Base-by-base conservation (phyloP, 2,329 filamentous ascomycete species). In the Rugonectria rugulosa region DNA sequence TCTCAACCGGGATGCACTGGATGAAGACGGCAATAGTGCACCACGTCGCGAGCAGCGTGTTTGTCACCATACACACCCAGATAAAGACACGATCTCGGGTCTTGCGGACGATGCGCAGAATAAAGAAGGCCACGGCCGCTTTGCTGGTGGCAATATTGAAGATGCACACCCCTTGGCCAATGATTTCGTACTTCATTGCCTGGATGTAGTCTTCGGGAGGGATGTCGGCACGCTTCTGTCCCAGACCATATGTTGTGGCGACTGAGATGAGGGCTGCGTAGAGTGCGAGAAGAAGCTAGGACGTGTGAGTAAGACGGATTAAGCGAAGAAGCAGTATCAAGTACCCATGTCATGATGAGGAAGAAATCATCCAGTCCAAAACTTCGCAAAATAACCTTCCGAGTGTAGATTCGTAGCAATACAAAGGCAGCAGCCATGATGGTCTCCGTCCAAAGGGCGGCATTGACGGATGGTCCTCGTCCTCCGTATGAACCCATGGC, bases 31-130 rank as follows among this genome's bases (percentile, higher is more conserved):
- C 24, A 19, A 48, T 48, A 14, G 32, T 48, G 34, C 32, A 37
- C 32, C 32, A 48, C 1, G 23, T 37, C 1, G 17, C n/a, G 12
- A 48, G 34, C 11, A 48, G 26, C 1, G 36, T 17, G 23, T 20
- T 48, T 12, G 21, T 27, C 21, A 38, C 11, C 15, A 48, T 23
- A 11, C 32, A 71, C 12, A 63, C 58, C 69, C 69, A 72, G 32
- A 72, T 56, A 17, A 67, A 21, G 8, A 45, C 42, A 37, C 55
- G 59, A 58, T 68, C 66, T 53, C 62, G 62, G 14, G 44, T 51
- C 15, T 66, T 60, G 10, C 49, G 50, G 17, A 69, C 58, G 40
- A 70, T 61, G 29, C 70, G 70, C 31, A 71, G 59, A 15, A 72
- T 56, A 20, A 62, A 54, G 42, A 62, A 54, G 24, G 38, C 56